Percentiles rank a stretch among this genome's conserved stretches.
phyloP scores from a whole-genome alignment of 2,329 filamentous ascomycete genomes.

The Monilinia aucupariae region DNA sequence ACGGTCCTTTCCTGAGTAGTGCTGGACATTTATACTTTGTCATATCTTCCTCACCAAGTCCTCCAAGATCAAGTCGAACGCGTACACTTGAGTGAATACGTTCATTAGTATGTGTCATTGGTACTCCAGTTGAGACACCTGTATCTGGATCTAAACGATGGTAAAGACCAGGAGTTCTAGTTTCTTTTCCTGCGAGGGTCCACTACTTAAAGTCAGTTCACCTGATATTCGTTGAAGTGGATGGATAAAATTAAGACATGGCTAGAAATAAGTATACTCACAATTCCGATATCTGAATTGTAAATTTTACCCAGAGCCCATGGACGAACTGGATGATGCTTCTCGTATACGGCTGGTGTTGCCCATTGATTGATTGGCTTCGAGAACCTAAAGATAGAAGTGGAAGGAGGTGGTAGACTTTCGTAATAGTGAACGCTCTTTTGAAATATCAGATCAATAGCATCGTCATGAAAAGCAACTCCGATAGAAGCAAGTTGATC shows the following conservation, averaged over 20 bases:
- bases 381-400: constrained; percentile 22
- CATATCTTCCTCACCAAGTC: constrained; percentile 36
- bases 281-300: constrained; percentile 30
- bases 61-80: constrained; percentile 35
- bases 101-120: constrained; percentile 38
- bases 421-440: constrained; percentile 32
- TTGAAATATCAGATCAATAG: constrained; percentile 33
- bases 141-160: constrained; percentile 38
- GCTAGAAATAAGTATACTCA: not conserved
- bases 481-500: constrained; percentile 38
- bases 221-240: not conserved
- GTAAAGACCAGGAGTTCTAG: constrained; percentile 37
- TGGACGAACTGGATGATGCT: constrained; percentile 41
- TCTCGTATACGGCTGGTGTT: constrained; percentile 43
- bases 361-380: constrained; percentile 39
- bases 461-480: constrained; percentile 35
- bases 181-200: constrained; percentile 41
- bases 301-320: constrained; percentile 37
- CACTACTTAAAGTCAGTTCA: constrained; percentile 10
- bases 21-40: constrained; percentile 38
- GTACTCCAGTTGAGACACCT: constrained; percentile 36
- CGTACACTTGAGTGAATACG: constrained; percentile 37
- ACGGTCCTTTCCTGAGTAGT: constrained; percentile 29
- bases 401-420: constrained; percentile 21
- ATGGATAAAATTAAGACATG: constrained; percentile 32